Evolutionary conservation across 2,329 filamentous ascomycete species (phyloP).

Genomic region (Aspergillus brunneoviolaceus): DNA sequence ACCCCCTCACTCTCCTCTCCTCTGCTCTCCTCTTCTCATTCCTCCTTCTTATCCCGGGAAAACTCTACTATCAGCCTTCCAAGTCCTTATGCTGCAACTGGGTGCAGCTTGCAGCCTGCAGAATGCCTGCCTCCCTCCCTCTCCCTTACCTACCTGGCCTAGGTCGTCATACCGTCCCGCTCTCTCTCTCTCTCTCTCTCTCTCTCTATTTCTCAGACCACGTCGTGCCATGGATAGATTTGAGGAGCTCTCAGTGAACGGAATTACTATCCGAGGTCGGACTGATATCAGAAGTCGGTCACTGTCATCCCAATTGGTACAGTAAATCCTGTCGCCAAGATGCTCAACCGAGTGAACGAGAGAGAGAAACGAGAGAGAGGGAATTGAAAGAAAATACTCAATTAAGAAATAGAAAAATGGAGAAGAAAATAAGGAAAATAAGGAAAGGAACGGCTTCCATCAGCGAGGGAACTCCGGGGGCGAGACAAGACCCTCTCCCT

Average conservation of each 20-base stretch:
- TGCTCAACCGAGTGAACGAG: neutral
- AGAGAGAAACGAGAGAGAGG: neutral
- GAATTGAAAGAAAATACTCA: no score
- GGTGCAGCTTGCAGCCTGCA: neutral
- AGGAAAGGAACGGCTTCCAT: neutral
- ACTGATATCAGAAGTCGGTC: neutral
- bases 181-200: neutral
- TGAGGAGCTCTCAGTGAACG: neutral
- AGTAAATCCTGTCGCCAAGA: neutral
- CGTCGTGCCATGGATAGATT: neutral
- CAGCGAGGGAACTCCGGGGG: neutral
- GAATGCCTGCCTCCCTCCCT: neutral
- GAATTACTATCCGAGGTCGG: neutral
- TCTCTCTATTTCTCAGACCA: neutral
- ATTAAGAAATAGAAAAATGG: no score
- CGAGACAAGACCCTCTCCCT: no score
- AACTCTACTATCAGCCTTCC: neutral
- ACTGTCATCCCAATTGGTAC: neutral
- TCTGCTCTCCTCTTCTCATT: neutral
- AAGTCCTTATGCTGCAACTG: neutral
- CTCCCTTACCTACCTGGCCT: neutral
- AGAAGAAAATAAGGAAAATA: no score
- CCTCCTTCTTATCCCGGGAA: neutral
- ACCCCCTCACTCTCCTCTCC: neutral
- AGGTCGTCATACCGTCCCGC: neutral